Evolutionary conservation across 148 eudicot species (phyloP), one percentile per base, ranked within the genome.

Genomic region (Chenopodium suecicum): DNA sequence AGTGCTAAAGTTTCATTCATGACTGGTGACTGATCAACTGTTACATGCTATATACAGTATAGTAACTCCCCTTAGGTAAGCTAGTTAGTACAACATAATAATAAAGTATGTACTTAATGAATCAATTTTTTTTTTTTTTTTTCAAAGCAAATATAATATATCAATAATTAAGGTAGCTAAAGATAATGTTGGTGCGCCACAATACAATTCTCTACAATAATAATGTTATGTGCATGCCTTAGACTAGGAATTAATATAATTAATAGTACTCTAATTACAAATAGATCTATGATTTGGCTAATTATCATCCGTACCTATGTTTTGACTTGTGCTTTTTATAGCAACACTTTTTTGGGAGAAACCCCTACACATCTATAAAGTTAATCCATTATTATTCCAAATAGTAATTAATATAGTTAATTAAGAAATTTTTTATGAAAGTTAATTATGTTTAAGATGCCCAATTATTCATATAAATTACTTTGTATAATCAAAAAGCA

Each of bases 251-350:
- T 16, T 17, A 10, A 52, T 10, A 1, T 58, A 19, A 19, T 17
- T 62, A 20, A 25, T 62, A 56, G 20, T 56, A 12, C 56, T 16
- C 17, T 16, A 56, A 56, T 56, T 56, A 56, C 27, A 67, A 29
- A 25, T 67, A 67, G 19, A 67, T 27, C 63, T 58, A 41, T 77
- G 50, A 60, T 69, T 54, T 60, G 70, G 69, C 60, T 60, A 27
- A 54, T 72, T 56, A 74, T 75, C 80, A 77, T 60, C 80, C 80
- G 48, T 82, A 77, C 76, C 63, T 58, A 22, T 31, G 22, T 58
- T 82, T 82, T 82, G 84, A 82, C 84, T 71, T 77, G 32, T 70
- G 80, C 37, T 62, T 9, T 41, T 9, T 50, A 70, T 63, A 71
- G 72, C 60, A 73, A 70, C 60, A 73, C 80, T 82, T 76, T 76